These are phyloP conservation scores for Stemphylium lycopersici DNA, from an alignment of 2,329 filamentous ascomycete genomes.

Conservation along the genomic window DNA sequence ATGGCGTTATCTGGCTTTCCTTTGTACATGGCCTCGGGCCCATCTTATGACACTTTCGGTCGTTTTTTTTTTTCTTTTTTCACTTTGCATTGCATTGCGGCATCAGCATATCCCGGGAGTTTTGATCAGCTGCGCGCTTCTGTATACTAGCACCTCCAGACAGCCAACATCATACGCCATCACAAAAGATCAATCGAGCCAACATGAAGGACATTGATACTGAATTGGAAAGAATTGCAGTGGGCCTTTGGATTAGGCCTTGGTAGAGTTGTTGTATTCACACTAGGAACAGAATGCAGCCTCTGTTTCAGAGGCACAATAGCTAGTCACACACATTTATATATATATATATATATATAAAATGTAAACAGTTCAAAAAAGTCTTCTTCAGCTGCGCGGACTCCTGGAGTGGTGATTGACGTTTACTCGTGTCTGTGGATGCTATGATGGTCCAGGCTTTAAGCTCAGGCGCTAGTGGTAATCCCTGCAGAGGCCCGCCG, in stretches of 20 bases:
- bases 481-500: slow-evolving; percentile 24
- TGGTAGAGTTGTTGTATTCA: slow-evolving; percentile 10
- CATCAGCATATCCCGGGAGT: slow-evolving; percentile 8
- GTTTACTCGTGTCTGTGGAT: slow-evolving; percentile 6
- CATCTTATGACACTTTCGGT: slow-evolving; percentile 3
- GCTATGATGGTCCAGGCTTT: not conserved
- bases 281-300: not conserved
- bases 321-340: not conserved
- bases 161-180: not conserved
- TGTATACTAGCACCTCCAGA: slow-evolving; percentile 3
- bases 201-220: not conserved
- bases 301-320: not conserved
- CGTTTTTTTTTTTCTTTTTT: not conserved
- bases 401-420: slow-evolving; percentile 4
- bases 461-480: slow-evolving; percentile 10
- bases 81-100: slow-evolving; percentile 9
- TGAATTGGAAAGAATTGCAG: not conserved
- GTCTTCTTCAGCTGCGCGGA: not conserved
- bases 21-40: not conserved
- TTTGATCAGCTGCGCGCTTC: not conserved
- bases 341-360: too few species aligned
- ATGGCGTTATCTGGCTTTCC: slow-evolving; percentile 11
- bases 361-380: not conserved
- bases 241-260: slow-evolving; percentile 2
- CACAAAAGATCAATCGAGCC: not conserved